Evolutionary conservation across 176 grass and related monocot species (phyloP).

Genomic region (Dactylis glomerata): DNA sequence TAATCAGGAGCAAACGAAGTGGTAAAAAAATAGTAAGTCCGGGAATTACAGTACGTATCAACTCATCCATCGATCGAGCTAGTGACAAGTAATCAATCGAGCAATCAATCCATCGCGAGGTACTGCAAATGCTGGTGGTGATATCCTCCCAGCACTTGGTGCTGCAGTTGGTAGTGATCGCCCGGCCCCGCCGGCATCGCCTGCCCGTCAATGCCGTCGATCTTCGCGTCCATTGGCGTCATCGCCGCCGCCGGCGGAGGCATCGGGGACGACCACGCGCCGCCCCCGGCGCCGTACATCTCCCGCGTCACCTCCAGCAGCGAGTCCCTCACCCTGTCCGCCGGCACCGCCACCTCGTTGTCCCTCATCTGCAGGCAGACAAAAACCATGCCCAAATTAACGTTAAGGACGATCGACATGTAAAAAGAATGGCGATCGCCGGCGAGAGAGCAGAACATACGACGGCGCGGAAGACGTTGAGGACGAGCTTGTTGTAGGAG

Average conservation of each 20-base stretch:
- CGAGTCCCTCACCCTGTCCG: slow-evolving; percentile 73
- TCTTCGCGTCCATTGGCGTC: slow-evolving; percentile 1
- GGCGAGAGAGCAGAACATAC: slow-evolving; percentile 22
- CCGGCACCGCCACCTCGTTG: slow-evolving; percentile 56
- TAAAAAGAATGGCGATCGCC: not conserved
- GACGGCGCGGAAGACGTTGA: slow-evolving; percentile 73
- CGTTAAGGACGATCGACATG: no score
- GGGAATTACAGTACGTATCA: no score
- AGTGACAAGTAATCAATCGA: not conserved
- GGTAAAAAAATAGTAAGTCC: no score
- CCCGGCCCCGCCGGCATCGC: not conserved
- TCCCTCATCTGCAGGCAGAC: slow-evolving; percentile 57
- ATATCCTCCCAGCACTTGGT: not conserved
- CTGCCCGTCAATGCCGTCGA: slow-evolving; percentile 10
- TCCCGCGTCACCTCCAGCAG: slow-evolving; percentile 80
- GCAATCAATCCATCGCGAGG: slow-evolving; percentile 26
- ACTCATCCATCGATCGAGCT: no score
- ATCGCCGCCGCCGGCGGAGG: not conserved
- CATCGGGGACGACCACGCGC: slow-evolving; percentile 29
- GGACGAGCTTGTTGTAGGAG: slow-evolving; percentile 60
- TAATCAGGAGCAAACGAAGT: no score
- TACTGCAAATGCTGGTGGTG: slow-evolving; percentile 55
- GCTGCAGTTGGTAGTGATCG: slow-evolving; percentile 37
- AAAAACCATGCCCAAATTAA: no score
- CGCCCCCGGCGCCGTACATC: slow-evolving; percentile 27